Evolutionary conservation across 495 filamentous ascomycete species (phyloP), one percentile per base, ranked within the genome.

Genomic region (Aspergillus diversus): DNA sequence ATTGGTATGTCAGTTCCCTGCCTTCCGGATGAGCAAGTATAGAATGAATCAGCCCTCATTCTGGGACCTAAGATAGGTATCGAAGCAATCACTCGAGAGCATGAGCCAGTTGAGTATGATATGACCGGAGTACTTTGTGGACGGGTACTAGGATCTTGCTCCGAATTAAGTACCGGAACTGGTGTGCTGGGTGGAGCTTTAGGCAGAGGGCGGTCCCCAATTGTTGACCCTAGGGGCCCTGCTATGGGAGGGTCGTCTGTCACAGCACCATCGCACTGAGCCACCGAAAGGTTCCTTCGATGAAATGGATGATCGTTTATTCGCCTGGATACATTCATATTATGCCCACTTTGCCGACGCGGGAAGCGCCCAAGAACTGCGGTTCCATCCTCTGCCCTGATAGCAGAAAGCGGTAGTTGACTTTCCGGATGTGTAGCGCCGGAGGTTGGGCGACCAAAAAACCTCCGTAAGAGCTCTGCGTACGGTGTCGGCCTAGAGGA

Each of bases 281-380:
- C 69, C 34, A 64, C 7, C 15, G 73, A 62, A 33, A 75, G 65
- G 39, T 50, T 66, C 56, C 57, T 59, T 33, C 59, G 68, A 59
- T 77, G 73, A 46, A 79, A 80, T 4, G 74, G 73, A 49, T 80
- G 77, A 15, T 75, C 69, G 3, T 78, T 64, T 35, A 77, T 51
- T 35, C 63, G 57, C 32, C 69, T 69, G 17, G 59, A 62, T 6
- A 68, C 46, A 47, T 69, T 66, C 56, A 67, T 67, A 1, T 75
- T 75, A 69, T 80, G 76, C 0, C 74, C 76, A 66, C 78, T 80
- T 34, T 76, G 73, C 56, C 78, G 65, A 58, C 69, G 63, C 0
- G 73, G 75, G 37, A 80, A 79, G 17, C 74, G 69, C 32, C 78
- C 78, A 33, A 73, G 71, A 5, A 80, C 72, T 9, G 68, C 56